A percentile compares a stretch with the other conserved stretches of the same genome.
Evolutionary conservation across 2,329 filamentous ascomycete species (phyloP).

Genomic region (Scedosporium apiospermum): DNA sequence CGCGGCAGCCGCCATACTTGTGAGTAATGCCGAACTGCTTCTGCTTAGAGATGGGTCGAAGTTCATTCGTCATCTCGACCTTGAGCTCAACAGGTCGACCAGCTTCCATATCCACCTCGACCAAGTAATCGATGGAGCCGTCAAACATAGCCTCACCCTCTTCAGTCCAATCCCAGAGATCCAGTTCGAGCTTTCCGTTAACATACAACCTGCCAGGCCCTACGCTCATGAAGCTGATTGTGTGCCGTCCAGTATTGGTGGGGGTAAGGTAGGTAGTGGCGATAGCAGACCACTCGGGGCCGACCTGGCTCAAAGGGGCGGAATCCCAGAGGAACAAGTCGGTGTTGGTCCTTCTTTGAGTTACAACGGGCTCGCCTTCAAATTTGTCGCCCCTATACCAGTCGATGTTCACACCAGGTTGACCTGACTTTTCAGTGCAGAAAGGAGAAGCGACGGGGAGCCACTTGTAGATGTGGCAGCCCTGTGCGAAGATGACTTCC

Average conservation of each 20-base stretch:
- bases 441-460: slow-evolving; percentile 51
- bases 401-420: slow-evolving; percentile 53
- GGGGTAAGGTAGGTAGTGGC: slow-evolving; percentile 52
- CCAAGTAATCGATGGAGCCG: slow-evolving; percentile 54
- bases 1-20: slow-evolving; percentile 61
- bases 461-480: slow-evolving; percentile 57
- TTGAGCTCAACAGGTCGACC: slow-evolving; percentile 51
- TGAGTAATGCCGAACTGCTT: slow-evolving; percentile 47
- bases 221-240: slow-evolving; percentile 58
- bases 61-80: slow-evolving; percentile 57
- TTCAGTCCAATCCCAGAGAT: slow-evolving; percentile 62
- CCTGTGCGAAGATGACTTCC: slow-evolving; percentile 49
- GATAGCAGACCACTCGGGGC: slow-evolving; percentile 54
- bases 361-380: slow-evolving; percentile 43
- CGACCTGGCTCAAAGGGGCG: slow-evolving; percentile 48
- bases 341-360: slow-evolving; percentile 52
- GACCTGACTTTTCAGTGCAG: slow-evolving; percentile 45
- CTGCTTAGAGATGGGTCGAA: slow-evolving; percentile 52
- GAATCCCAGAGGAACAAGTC: slow-evolving; percentile 65
- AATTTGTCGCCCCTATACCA: slow-evolving; percentile 58
- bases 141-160: slow-evolving; percentile 64
- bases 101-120: slow-evolving; percentile 49
- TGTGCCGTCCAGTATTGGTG: slow-evolving; percentile 50
- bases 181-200: slow-evolving; percentile 48
- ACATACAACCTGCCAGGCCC: slow-evolving; percentile 54